These are phyloP conservation scores for Neurospora tetraspora DNA, from an alignment of 495 filamentous ascomycete genomes.

Conservation along the genomic window DNA sequence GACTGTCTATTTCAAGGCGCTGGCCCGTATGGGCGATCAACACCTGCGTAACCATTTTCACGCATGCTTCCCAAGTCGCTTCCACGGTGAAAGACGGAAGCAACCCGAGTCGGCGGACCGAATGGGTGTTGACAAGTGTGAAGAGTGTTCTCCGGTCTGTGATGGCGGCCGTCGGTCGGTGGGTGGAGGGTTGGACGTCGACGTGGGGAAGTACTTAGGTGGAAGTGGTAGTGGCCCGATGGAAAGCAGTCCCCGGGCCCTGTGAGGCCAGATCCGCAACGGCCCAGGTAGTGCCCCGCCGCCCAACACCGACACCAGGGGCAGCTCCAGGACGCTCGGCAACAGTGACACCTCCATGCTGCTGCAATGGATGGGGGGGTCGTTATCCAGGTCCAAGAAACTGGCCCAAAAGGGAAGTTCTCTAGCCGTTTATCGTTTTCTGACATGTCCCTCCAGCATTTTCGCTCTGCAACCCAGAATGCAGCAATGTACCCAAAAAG, in stretches of 20 bases:
- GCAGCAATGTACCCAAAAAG: no score
- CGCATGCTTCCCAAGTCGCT: conserved; percentile 19
- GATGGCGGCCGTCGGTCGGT: not conserved
- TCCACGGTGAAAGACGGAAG: not conserved
- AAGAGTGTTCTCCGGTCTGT: not conserved
- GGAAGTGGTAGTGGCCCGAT: not conserved
- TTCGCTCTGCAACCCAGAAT: no score
- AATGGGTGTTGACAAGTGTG: not conserved
- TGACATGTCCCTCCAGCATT: no score
- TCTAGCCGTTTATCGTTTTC: no score
- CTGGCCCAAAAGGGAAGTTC: no score
- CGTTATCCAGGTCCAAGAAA: no score
- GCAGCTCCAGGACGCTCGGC: not conserved
- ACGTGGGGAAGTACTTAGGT: not conserved
- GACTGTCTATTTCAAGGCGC: conserved; percentile 62
- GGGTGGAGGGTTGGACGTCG: not conserved
- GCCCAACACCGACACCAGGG: not conserved
- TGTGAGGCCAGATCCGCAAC: not conserved
- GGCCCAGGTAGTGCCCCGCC: not conserved
- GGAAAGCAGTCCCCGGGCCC: not conserved
- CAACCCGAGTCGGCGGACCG: not conserved
- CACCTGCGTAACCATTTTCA: conserved; percentile 58
- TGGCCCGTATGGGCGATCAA: conserved; percentile 84
- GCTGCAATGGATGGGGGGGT: not conserved
- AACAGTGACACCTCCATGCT: not conserved